Percentiles rank a stretch among this genome's conserved stretches.
These are phyloP conservation scores for Flaveria floridana DNA, from an alignment of 140 eudicot species.

Conservation along the genomic window DNA sequence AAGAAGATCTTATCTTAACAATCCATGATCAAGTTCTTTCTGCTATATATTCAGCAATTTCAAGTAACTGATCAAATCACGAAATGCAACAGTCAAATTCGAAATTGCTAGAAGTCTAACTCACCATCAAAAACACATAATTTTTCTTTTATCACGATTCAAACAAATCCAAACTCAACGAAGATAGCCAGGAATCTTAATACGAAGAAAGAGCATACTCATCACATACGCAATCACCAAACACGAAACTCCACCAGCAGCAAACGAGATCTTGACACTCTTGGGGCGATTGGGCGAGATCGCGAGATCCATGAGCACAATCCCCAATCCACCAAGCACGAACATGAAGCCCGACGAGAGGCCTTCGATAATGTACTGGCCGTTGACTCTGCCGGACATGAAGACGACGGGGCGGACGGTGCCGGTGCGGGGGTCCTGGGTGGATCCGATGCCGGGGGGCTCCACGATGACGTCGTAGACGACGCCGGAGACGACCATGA, in stretches of 20 bases:
- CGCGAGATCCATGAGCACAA: slow-evolving; percentile 72
- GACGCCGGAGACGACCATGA: slow-evolving; percentile 92
- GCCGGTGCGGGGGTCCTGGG: slow-evolving; percentile 74
- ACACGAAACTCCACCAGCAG: slow-evolving; percentile 52
- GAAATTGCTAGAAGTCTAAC: slow-evolving; percentile 15
- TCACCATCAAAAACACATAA: slow-evolving; percentile 1
- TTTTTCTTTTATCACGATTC: background rate
- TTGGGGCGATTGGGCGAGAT: slow-evolving; percentile 55
- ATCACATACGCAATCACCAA: slow-evolving; percentile 74
- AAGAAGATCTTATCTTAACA: background rate
- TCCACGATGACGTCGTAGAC: slow-evolving; percentile 96
- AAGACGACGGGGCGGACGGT: slow-evolving; percentile 83
- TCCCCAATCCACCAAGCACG: slow-evolving; percentile 84
- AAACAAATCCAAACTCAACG: slow-evolving; percentile 32
- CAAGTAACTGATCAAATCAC: slow-evolving; percentile 18
- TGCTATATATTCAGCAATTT: slow-evolving; percentile 5
- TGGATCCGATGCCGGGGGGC: slow-evolving; percentile 94
- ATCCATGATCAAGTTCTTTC: slow-evolving; percentile 15
- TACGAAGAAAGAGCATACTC: slow-evolving; percentile 92
- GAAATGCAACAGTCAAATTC: slow-evolving; percentile 5
- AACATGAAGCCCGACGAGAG: slow-evolving; percentile 93
- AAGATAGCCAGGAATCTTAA: slow-evolving; percentile 87
- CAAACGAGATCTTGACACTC: slow-evolving; percentile 74
- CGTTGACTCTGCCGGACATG: slow-evolving; percentile 85
- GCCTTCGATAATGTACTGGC: slow-evolving; percentile 92